Evolutionary conservation across 352 stramenopile species (phyloP).

Genomic region (Phytophthora fragariaefolia): DNA sequence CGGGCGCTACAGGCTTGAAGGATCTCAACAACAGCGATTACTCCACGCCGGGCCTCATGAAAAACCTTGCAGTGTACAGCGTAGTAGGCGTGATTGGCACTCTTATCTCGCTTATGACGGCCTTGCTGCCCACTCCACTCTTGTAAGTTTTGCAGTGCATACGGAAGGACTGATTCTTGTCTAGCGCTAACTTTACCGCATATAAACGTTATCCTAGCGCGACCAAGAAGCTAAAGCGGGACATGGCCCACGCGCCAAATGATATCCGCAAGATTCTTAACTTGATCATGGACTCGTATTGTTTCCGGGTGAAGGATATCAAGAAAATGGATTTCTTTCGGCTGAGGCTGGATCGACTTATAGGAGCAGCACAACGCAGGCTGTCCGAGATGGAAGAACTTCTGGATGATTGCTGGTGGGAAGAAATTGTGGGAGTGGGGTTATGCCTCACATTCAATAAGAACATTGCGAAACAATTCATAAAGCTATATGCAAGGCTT

Average conservation of each 20-base stretch:
- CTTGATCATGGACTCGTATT: slow-evolving; percentile 81
- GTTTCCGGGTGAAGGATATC: slow-evolving; percentile 75
- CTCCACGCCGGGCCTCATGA: slow-evolving; percentile 56
- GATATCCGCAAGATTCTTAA: slow-evolving; percentile 82
- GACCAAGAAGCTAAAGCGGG: slow-evolving; percentile 52
- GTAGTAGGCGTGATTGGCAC: slow-evolving; percentile 64
- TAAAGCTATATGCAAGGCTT: slow-evolving; percentile 63
- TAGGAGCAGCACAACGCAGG: slow-evolving; percentile 41
- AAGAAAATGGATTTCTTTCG: slow-evolving; percentile 81
- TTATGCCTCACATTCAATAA: slow-evolving; percentile 72
- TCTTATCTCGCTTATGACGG: slow-evolving; percentile 62
- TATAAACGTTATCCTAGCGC: slow-evolving; percentile 36
- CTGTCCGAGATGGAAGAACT: slow-evolving; percentile 58
- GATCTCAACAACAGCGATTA: slow-evolving; percentile 52
- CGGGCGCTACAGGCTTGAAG: slow-evolving; percentile 48
- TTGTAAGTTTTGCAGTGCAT: slow-evolving; percentile 45
- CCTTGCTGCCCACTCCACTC: slow-evolving; percentile 61
- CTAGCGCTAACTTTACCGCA: slow-evolving; percentile 3
- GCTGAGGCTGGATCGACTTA: slow-evolving; percentile 54
- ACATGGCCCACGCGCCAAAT: slow-evolving; percentile 51
- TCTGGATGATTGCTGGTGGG: slow-evolving; percentile 75
- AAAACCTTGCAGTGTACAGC: slow-evolving; percentile 71
- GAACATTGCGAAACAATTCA: slow-evolving; percentile 69
- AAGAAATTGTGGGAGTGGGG: slow-evolving; percentile 62
- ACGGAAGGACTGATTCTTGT: not conserved